Conservation (phyloP, 768 basidiomycete genomes). For the Psilocybe subaeruginosa region DNA sequence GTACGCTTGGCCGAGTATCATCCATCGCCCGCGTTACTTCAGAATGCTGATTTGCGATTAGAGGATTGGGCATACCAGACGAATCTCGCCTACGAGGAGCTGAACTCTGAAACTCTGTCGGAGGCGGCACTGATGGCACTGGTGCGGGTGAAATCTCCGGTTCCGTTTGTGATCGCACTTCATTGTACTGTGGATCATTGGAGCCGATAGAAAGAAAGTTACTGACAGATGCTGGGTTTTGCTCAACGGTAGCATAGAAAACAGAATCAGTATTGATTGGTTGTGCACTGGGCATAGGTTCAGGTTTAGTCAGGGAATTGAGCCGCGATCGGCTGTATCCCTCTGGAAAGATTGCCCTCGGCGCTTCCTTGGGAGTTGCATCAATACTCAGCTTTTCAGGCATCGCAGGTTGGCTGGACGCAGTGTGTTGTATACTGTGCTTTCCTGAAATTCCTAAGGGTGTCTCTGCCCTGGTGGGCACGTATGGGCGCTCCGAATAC, state of each 20-base stretch:
- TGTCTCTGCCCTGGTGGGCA: neutral
- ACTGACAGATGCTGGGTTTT: neutral
- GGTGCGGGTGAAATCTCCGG: neutral
- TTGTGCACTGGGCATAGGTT: neutral
- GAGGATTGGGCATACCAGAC: neutral
- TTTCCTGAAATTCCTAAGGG: neutral
- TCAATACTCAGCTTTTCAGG: neutral
- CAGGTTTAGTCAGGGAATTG: constrained; percentile 1
- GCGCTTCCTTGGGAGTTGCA: neutral
- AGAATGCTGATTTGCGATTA: neutral
- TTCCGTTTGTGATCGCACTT: neutral
- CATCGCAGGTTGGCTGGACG: neutral
- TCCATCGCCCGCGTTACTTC: neutral
- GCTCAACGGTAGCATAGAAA: neutral
- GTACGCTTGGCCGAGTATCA: neutral
- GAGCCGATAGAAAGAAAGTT: neutral
- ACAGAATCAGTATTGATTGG: neutral
- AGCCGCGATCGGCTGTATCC: constrained; percentile 2
- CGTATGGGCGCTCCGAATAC: neutral
- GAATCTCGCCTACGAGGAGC: neutral
- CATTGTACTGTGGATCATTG: neutral
- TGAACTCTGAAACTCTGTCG: neutral
- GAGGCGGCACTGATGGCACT: neutral
- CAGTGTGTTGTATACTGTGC: neutral
- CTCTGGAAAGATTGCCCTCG: neutral